A percentile compares a stretch with the other conserved stretches of the same genome.
Evolutionary conservation across 192 early-diverging fungal genomes (phyloP).

Genomic region (Podochytrium sp.): DNA sequence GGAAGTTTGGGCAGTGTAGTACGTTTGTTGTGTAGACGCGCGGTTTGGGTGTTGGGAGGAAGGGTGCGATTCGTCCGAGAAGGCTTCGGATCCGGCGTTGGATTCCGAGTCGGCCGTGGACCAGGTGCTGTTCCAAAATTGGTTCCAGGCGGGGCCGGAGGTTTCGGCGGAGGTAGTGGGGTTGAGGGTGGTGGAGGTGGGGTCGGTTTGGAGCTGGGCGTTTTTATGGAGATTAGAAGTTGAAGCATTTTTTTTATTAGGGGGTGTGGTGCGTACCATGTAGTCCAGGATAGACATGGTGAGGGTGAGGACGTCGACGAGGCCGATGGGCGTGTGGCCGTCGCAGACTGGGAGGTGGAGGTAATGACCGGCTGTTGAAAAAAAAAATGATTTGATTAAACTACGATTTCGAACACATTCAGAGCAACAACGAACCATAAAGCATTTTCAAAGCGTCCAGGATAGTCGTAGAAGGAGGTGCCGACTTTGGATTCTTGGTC

Average conservation of each 20-base stretch:
- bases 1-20: background rate
- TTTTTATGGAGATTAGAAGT: background rate
- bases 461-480: conserved; percentile 41
- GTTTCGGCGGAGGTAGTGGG: conserved; percentile 2
- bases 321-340: conserved; percentile 39
- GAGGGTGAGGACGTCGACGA: conserved; percentile 56
- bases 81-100: conserved; percentile 6
- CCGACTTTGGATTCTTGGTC: conserved; percentile 57
- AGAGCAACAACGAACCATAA: conserved; percentile 30
- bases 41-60: background rate
- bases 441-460: conserved; percentile 56
- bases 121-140: conserved; percentile 46
- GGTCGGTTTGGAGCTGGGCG: background rate
- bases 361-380: conserved; percentile 40
- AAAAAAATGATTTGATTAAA: background rate
- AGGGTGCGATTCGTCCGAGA: background rate
- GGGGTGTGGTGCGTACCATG: conserved; percentile 40
- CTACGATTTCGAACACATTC: background rate
- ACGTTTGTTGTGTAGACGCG: background rate
- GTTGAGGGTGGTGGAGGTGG: background rate
- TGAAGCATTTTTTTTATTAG: too few species aligned
- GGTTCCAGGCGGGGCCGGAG: conserved; percentile 47
- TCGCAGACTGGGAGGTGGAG: conserved; percentile 56
- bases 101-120: conserved; percentile 12
- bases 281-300: conserved; percentile 52